These are phyloP conservation scores for Amylocarpus encephaloides DNA, from an alignment of 2,329 filamentous ascomycete genomes.

Conservation along the genomic window DNA sequence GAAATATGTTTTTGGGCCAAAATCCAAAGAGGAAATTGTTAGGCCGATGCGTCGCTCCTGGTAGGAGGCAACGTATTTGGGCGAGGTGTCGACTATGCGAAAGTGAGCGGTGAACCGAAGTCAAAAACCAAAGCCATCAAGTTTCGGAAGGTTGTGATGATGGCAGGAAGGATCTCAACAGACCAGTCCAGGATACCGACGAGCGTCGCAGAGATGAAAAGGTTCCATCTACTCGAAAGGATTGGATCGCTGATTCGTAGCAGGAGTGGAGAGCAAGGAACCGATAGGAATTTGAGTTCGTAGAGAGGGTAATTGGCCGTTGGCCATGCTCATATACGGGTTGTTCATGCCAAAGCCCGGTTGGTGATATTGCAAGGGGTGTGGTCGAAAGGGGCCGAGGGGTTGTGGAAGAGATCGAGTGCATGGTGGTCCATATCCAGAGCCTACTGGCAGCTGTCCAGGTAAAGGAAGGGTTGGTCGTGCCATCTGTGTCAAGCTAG, in stretches of 20 bases:
- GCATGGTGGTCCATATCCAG: background rate
- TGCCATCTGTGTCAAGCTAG: background rate
- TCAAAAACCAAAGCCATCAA: no score
- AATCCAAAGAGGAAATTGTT: no score
- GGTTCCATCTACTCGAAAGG: background rate
- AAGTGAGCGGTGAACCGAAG: no score
- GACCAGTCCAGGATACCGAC: background rate
- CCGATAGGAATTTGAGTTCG: conserved; percentile 6
- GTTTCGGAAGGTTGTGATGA: no score
- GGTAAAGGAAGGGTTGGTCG: background rate
- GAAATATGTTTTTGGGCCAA: no score
- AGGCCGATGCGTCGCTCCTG: no score
- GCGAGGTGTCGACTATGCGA: no score
- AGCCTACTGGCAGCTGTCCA: background rate
- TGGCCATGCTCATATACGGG: background rate
- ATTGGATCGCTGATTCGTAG: background rate
- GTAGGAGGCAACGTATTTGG: no score
- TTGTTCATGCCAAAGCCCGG: background rate
- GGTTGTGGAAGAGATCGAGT: background rate
- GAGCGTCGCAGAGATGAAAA: background rate
- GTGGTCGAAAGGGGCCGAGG: background rate
- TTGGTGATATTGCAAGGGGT: background rate
- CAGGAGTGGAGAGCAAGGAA: conserved; percentile 4
- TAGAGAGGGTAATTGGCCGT: background rate
- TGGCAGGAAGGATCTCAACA: no score